phyloP scores from a whole-genome alignment of 192 early-diverging fungal species.

The Coemansia sp. region DNA sequence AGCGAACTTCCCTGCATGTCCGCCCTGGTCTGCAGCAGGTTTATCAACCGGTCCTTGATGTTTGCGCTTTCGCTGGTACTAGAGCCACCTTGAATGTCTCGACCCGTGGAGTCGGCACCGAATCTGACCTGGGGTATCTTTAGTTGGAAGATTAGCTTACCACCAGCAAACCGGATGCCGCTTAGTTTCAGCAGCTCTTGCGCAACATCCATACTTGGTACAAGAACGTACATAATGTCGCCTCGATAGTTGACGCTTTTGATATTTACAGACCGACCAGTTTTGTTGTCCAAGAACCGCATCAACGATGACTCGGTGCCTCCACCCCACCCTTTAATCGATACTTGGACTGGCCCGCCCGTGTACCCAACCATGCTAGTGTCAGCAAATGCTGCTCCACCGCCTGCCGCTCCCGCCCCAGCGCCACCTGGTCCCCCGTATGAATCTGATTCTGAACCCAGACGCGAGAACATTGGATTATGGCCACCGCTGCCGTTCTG shows the following conservation, averaged over 20 bases:
- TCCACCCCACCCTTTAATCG: conserved; percentile 49
- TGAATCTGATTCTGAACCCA: conserved; percentile 8
- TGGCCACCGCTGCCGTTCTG: conserved; percentile 18
- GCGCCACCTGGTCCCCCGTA: neutral
- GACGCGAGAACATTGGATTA: conserved; percentile 35
- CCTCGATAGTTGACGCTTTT: conserved; percentile 33
- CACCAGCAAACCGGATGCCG: conserved; percentile 47
- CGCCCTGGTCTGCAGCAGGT: conserved; percentile 40
- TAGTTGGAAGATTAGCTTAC: conserved; percentile 41
- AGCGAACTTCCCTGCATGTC: conserved; percentile 40
- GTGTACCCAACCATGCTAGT: conserved; percentile 19
- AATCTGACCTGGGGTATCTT: conserved; percentile 42
- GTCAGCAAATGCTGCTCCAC: conserved; percentile 25
- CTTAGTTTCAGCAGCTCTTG: conserved; percentile 43
- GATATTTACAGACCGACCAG: conserved; percentile 23
- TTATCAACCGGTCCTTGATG: conserved; percentile 39
- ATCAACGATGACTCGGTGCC: conserved; percentile 33
- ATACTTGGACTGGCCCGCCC: conserved; percentile 33
- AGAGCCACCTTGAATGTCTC: conserved; percentile 9
- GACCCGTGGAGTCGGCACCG: conserved; percentile 14
- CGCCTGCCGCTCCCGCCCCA: neutral
- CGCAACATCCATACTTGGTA: conserved; percentile 31
- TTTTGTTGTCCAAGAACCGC: conserved; percentile 41
- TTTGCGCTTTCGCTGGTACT: conserved; percentile 20
- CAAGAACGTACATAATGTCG: conserved; percentile 43